These are phyloP conservation scores for Angomonas deanei DNA, from an alignment of 208 protist genomes.

Conservation along the genomic window DNA sequence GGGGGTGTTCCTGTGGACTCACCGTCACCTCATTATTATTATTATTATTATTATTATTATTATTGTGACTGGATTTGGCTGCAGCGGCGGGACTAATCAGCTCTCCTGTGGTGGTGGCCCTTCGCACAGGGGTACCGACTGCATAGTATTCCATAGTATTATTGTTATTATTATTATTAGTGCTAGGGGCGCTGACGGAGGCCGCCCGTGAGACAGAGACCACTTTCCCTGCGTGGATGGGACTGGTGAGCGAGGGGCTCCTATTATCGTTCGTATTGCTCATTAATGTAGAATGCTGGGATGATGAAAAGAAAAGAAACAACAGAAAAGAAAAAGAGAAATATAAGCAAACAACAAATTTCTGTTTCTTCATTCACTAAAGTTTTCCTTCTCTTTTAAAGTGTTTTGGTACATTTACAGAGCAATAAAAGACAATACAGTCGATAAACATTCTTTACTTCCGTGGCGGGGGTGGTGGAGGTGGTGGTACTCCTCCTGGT, in stretches of 20 bases:
- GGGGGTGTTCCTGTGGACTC: not conserved
- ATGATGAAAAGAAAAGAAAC: not conserved
- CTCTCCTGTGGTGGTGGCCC: not conserved
- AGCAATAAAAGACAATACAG: not conserved
- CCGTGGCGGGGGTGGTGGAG: constrained; percentile 10
- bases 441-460: not conserved
- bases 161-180: too few species aligned
- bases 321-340: not conserved
- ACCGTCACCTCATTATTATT: not conserved
- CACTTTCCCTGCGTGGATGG: not conserved
- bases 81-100: too few species aligned
- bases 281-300: not conserved
- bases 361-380: not conserved
- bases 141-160: not conserved
- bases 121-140: not conserved
- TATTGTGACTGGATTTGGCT: not conserved
- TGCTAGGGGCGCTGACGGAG: too few species aligned
- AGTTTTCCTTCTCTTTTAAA: not conserved
- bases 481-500: constrained; percentile 10
- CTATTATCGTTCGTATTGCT: not conserved
- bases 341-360: not conserved
- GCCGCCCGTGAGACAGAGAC: not conserved
- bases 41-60: not conserved
- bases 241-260: not conserved
- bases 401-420: not conserved